Base-by-base conservation (phyloP, 495 filamentous ascomycete species). In the Collariella sp. region DNA sequence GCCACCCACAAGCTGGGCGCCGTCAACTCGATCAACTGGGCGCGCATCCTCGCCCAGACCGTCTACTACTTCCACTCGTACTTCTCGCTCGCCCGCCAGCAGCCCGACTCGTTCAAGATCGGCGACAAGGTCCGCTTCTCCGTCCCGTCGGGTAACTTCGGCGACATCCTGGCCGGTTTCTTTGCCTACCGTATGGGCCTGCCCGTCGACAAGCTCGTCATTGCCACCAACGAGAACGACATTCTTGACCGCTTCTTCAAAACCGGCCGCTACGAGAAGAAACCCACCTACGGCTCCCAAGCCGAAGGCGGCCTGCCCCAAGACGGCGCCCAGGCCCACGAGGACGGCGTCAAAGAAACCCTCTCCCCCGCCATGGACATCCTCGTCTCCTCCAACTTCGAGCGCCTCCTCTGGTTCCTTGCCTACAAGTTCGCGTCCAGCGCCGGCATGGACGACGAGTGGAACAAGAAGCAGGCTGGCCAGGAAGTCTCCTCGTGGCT, bases 331-430 rank as follows among this genome's bases (percentile, higher is more conserved):
- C 81, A 87, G 64, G 84, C 84, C 5, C 79, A 86, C 61, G 74
- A 74, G 36, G 78, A 78, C 35, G 87, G 85, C 43, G 85, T 88
- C 49, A 88, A 88, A 69, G 91, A 93, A 68, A 96, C 93, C 0
- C 74, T 88, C 35, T 85, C 80, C 48, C 91, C 93, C 0, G 93
- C 93, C 18, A 98, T 98, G 93, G 93, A 97, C 67, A 96, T 96
- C 50, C 77, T 97, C 12, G 89, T 96, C 34, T 87, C 82, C 50
- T 89, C 84, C 67, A 98, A 98, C 76, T 96, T 98, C 67, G 93
- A 98, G 75, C 80, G 93, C 24, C 76, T 98, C 0, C 76, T 98
- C n/a, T 96, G 91, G 91, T 95, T 86, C 75, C 76, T 95, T 11
- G 83, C 88, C 1, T 83, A 85, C 67, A 75, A 83, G 54, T 81